Base-by-base conservation (phyloP, 208 protist genomes). In the Blastocrithidia nonstop region DNA sequence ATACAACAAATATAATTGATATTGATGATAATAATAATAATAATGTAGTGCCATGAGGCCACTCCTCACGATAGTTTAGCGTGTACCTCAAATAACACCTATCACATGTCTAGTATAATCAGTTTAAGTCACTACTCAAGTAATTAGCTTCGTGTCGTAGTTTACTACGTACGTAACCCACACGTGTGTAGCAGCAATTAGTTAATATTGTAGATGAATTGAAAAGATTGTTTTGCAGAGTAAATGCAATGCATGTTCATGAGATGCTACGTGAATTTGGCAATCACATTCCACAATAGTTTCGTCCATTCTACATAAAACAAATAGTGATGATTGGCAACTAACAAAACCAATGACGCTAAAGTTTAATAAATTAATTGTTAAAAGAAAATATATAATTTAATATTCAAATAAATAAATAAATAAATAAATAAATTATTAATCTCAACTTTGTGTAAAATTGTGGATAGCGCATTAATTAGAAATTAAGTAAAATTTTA, bases 21-120 rank as follows among this genome's bases (percentile, higher is more conserved):
- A 46, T 36, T 7, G 17, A 13, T 13, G 4, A 13, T 40, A 11
- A 36, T 20, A 29, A 45, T 35, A 35, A n/a, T 35, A 35, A n/a
- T n/a, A n/a, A n/a, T 35, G 29, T n/a, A n/a, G 11, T 35, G 29
- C 29, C 29, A 35, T 11, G n/a, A 35, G 82, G 73, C 11, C 31
- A 54, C 6, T 73, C 61, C 1, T 84, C 83, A 6, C 71, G 66
- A 44, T 76, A 93, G 50, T 88, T 88, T 57, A 88, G 83, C 60
- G 60, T 69, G 7, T 88, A 74, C 63, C 42, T 93, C 6, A 86
- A 85, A 49, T 44, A 49, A 9, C 66, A 55, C 15, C 54, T 93
- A 7, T 32, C 57, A 1, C 59, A 50, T 9, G 55, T 52, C 19
- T 41, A 48, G 20, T 93, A 93, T 51, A 54, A 71, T 23, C 22